These are phyloP conservation scores for Pythium apleroticum DNA, from an alignment of 352 stramenopile species.

Conservation along the genomic window DNA sequence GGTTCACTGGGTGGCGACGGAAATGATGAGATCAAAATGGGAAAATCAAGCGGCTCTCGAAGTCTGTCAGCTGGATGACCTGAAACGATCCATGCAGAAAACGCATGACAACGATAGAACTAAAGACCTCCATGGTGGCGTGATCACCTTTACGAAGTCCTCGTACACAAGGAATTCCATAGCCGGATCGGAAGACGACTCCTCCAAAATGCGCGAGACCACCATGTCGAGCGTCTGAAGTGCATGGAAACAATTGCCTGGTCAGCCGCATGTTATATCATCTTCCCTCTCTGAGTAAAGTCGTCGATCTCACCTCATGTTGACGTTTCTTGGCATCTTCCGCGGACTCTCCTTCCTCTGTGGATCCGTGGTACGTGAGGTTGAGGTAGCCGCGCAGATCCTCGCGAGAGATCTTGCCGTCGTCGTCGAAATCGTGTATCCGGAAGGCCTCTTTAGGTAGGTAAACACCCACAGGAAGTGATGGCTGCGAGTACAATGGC, in stretches of 20 bases:
- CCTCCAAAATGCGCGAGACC: slow-evolving; percentile 48
- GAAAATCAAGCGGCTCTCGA: slow-evolving; percentile 56
- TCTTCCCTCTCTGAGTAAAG: background rate
- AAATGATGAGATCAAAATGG: slow-evolving; percentile 41
- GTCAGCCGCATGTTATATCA: background rate
- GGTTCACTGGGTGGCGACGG: background rate
- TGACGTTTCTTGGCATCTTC: slow-evolving; percentile 26
- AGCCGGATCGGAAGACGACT: slow-evolving; percentile 48
- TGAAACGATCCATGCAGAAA: slow-evolving; percentile 13
- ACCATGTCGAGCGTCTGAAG: slow-evolving; percentile 41
- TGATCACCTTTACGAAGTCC: slow-evolving; percentile 59
- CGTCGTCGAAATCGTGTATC: slow-evolving; percentile 71
- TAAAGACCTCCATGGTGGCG: too few species aligned
- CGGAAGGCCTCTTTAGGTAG: slow-evolving; percentile 72
- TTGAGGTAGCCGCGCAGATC: slow-evolving; percentile 52
- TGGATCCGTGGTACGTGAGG: slow-evolving; percentile 36
- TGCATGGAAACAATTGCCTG: background rate
- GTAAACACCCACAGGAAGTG: too few species aligned
- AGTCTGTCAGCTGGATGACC: slow-evolving; percentile 62
- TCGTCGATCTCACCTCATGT: slow-evolving; percentile 28
- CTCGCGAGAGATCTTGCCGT: slow-evolving; percentile 62
- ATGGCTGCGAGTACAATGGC: background rate
- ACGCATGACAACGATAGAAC: too few species aligned
- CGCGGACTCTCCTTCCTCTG: slow-evolving; percentile 26
- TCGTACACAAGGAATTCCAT: slow-evolving; percentile 53